Evolutionary conservation across 202 grass and related monocot species (phyloP).

Genomic region (Schoenoplectus tabernaemontani): DNA sequence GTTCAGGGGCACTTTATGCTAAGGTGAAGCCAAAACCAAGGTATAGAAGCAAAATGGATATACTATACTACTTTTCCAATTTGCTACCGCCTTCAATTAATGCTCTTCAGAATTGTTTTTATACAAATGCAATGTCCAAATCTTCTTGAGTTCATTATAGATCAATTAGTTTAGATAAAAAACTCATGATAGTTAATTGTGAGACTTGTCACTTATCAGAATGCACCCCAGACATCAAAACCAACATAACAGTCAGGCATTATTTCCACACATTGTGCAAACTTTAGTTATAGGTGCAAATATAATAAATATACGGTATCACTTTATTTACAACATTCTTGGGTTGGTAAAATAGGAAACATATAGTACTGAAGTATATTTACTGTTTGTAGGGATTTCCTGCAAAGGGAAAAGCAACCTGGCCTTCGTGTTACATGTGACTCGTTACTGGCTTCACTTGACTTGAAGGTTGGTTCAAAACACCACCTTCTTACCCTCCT

Average conservation of each 20-base stretch:
- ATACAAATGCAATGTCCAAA: not conserved
- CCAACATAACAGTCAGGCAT: not conserved
- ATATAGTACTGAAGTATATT: not conserved
- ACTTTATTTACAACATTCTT: not conserved
- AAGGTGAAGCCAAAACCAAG: conserved; percentile 6
- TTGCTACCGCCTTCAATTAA: not conserved
- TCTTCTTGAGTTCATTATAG: not conserved
- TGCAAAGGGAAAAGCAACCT: conserved; percentile 36
- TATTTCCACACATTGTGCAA: not conserved
- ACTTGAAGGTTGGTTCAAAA: conserved; percentile 42
- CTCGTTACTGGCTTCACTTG: conserved; percentile 43
- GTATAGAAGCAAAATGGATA: not conserved
- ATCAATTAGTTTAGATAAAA: not conserved
- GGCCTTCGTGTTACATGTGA: conserved; percentile 36
- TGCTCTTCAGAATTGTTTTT: not conserved
- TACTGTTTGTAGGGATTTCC: conserved; percentile 48
- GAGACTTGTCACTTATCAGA: not conserved
- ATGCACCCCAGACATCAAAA: not conserved
- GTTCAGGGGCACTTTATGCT: not conserved
- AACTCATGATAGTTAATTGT: not conserved
- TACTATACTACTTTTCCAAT: not conserved
- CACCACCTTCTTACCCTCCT: not conserved
- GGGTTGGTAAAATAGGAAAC: not conserved
- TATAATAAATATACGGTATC: not conserved
- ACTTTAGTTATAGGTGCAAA: not conserved